These are phyloP conservation scores for Leptodontidium sp. DNA, from an alignment of 2,329 filamentous ascomycete genomes.

Conservation along the genomic window DNA sequence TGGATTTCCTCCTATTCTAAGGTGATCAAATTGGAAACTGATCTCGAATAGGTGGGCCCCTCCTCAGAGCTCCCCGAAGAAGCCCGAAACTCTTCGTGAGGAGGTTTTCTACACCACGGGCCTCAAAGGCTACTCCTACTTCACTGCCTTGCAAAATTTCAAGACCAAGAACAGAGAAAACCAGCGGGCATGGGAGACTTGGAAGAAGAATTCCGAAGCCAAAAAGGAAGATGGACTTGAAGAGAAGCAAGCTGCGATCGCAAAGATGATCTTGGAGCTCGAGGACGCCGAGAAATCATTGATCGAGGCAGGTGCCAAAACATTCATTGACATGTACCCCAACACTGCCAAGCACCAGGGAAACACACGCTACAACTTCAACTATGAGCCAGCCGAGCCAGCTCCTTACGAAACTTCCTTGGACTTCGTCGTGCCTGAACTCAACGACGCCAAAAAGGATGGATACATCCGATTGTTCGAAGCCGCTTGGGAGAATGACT, in stretches of 20 bases:
- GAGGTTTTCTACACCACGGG: slow-evolving; percentile 59
- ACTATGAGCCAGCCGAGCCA: slow-evolving; percentile 8
- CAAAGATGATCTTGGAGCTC: slow-evolving; percentile 59
- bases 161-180: slow-evolving; percentile 34
- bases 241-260: slow-evolving; percentile 65
- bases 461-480: slow-evolving; percentile 76
- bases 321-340: slow-evolving; percentile 71
- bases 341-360: slow-evolving; percentile 46
- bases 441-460: slow-evolving; percentile 60
- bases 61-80: slow-evolving; percentile 17
- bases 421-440: slow-evolving; percentile 46
- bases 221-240: slow-evolving; percentile 46
- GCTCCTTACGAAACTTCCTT: slow-evolving; percentile 36
- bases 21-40: neutral
- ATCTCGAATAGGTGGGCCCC: slow-evolving; percentile 29
- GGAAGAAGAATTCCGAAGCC: slow-evolving; percentile 49
- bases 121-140: slow-evolving; percentile 65
- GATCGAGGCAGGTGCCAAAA: slow-evolving; percentile 67
- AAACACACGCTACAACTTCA: neutral
- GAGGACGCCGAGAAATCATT: slow-evolving; percentile 63
- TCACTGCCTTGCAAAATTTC: slow-evolving; percentile 36
- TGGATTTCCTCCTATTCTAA: neutral
- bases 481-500: slow-evolving; percentile 75
- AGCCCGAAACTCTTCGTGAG: slow-evolving; percentile 49
- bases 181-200: slow-evolving; percentile 43